Evolutionary conservation across 1,284 basidiomycete species (phyloP), one percentile per base, ranked within the genome.

Genomic region (Ceratobasidium sp.): DNA sequence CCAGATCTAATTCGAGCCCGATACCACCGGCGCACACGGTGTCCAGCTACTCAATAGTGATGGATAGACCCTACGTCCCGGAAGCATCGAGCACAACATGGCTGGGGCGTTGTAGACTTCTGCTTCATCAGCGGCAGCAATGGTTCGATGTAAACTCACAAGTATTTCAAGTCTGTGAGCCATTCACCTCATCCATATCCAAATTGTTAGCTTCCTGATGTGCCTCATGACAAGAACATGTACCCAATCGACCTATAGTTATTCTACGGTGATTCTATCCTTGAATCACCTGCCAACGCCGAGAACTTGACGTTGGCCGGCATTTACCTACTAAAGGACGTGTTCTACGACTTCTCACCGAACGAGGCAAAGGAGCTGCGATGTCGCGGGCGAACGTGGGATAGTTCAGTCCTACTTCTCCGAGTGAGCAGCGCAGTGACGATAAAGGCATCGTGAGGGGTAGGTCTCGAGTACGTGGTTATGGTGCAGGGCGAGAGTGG

Each of bases 241-340:
- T 90, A 84, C 80, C 79, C 82, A 7, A 86, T 90, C 78, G 89
- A 90, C 77, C 84, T 87, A 34, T 90, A 91, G 78, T 91, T 89
- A 84, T 86, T 91, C 84, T 91, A 85, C 78, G 90, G 90, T 22
- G 83, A 86, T 77, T 87, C 88, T 9, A 83, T 92, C 79, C 86
- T 91, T 66, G 88, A 91, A 31, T 89, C 89, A 0, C 90, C 90
- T 19, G 89, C 91, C 24, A 88, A 88, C 0, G 85, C 87, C 46
- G 88, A 90, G 76, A 85, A 88, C 80, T 81, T 86, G 34, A 90
- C 87, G 6, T 84, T 86, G 39, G 89, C 90, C 66, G 82, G 83
- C 19, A 83, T 87, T 73, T 91, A 91, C 82, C 84, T 91, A 61
- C 90, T 89, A 0, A 81, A 85, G 19, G 89, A 90, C 78, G 85